Evolutionary conservation across 257 asterid species (phyloP).

Genomic region (Jacaranda copaia): DNA sequence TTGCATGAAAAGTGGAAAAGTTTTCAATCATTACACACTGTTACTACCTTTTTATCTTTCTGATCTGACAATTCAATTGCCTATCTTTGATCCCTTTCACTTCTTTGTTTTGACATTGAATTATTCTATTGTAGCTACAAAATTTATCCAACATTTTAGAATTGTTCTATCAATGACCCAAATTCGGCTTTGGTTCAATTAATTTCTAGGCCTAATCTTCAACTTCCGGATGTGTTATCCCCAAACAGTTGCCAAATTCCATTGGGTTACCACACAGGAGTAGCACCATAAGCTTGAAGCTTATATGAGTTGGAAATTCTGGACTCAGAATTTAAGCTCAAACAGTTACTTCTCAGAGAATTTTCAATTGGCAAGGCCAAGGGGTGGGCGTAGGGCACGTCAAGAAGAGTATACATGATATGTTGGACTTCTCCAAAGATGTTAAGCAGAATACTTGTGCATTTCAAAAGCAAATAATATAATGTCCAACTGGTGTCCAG

Average conservation of each 20-base stretch:
- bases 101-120: not conserved
- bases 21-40: not conserved
- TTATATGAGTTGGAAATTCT: not conserved
- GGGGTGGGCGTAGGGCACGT: not conserved
- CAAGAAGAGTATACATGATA: not conserved
- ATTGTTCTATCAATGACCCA: not conserved
- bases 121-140: not conserved
- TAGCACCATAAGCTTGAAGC: not conserved
- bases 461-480: constrained; percentile 14
- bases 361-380: constrained; percentile 7
- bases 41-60: not conserved
- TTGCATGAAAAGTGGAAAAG: not conserved
- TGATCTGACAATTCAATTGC: not conserved
- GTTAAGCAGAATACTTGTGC: not conserved
- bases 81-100: not conserved
- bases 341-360: constrained; percentile 9
- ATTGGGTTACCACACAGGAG: not conserved
- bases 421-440: constrained; percentile 10
- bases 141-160: not conserved
- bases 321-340: constrained; percentile 11
- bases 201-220: not conserved
- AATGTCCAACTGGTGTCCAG: not conserved
- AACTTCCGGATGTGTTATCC: not conserved
- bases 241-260: not conserved
- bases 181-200: not conserved